Evolutionary conservation across 2,329 filamentous ascomycete genomes (phyloP), one percentile per base, ranked within the genome.

Genomic region (Aspergillus flavus): DNA sequence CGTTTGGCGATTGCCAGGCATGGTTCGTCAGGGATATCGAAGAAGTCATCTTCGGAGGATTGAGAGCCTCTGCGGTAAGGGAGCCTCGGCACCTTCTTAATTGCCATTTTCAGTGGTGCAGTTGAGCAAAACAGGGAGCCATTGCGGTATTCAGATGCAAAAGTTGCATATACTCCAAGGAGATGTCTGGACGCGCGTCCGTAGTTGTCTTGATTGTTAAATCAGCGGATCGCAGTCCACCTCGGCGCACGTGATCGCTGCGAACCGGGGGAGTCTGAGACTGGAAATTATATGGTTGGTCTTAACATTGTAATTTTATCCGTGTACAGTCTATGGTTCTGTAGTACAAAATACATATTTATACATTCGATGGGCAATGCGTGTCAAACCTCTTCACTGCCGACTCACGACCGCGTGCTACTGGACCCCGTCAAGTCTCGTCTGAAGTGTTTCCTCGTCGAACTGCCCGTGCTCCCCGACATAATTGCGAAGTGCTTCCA

Each of bases 401-500:
- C 12, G 0, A 2, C 6, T 16, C 5, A 41, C 39, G 6, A 41
- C 36, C 23, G 21, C 26, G 14, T 6, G 26, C 46, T 50, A 71
- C 46, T 61, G 55, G 59, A 72, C 65, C n/a, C 72, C 65, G 53
- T 76, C 73, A 50, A 78, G 61, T 41, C 76, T 71, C 26, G 72
- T 69, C 55, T 74, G 71, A 61, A 81, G 76, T 30, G 76, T 78
- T 65, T 74, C 76, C 59, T 78, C 76, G 46, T 78, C 76, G 63
- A 79, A 76, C 7, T 64, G 69, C 23, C 76, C 76, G 58, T 69
- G 66, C 14, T 77, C 75, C 12, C 75, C 76, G 28, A 71, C 71
- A 57, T 78, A 79, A 60, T 78, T 76, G 21, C 69, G 72, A 36
- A 79, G 69, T 14, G 90, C 87, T 69, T 89, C 88, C 48, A 86